Percentiles rank a stretch among this genome's conserved stretches.
Evolutionary conservation across 495 filamentous ascomycete species (phyloP).

Genomic region (Polyplosphaeria fusca): DNA sequence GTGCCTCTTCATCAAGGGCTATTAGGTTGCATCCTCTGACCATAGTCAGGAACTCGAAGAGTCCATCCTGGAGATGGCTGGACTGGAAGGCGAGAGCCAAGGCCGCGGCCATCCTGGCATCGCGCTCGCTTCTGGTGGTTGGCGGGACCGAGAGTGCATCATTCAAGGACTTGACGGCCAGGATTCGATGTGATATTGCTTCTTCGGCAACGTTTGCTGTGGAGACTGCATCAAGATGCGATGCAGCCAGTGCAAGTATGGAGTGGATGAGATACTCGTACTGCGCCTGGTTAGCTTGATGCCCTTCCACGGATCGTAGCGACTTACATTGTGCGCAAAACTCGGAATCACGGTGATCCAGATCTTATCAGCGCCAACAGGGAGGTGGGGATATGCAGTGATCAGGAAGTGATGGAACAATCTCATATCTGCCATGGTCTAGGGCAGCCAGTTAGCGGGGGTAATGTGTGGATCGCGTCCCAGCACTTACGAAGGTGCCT

Average conservation of each 20-base stretch:
- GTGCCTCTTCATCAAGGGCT: conserved; percentile 49
- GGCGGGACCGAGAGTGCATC: conserved; percentile 32
- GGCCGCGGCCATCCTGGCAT: conserved; percentile 52
- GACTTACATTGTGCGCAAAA: conserved; percentile 52
- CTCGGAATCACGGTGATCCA: conserved; percentile 60
- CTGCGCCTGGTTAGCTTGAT: conserved; percentile 17
- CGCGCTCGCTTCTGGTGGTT: conserved; percentile 25
- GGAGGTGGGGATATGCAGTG: conserved; percentile 57
- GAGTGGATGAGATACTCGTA: conserved; percentile 39
- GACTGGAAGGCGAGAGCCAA: conserved; percentile 61
- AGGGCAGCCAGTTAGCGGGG: conserved; percentile 13
- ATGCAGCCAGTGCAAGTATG: conserved; percentile 33
- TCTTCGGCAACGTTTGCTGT: conserved; percentile 27
- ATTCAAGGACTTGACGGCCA: conserved; percentile 32
- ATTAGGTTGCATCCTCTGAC: conserved; percentile 57
- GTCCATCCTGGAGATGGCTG: conserved; percentile 55
- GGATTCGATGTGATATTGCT: conserved; percentile 32
- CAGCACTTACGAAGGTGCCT: conserved; percentile 22
- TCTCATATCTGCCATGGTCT: conserved; percentile 37
- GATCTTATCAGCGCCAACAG: conserved; percentile 54
- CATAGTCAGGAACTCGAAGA: conserved; percentile 62
- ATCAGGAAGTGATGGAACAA: conserved; percentile 63
- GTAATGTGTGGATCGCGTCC: not conserved
- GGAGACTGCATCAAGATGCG: conserved; percentile 32
- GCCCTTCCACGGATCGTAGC: not conserved